A percentile compares a stretch with the other conserved stretches of the same genome.
These are phyloP conservation scores for Wickerhamomyces bisporus DNA, from an alignment of 805 yeast genomes.

Conservation along the genomic window DNA sequence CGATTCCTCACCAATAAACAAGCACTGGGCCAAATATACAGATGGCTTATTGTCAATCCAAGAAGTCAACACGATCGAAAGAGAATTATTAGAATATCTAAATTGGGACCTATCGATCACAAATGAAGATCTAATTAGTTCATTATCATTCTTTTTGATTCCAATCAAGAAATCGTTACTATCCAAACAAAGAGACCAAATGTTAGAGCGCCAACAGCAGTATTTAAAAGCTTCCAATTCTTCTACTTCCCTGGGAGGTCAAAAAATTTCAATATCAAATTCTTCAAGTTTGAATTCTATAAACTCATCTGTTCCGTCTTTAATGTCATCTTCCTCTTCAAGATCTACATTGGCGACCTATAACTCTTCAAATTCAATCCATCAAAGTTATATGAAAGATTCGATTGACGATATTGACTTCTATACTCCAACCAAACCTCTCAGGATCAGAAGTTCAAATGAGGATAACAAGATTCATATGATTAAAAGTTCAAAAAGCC, in stretches of 20 bases:
- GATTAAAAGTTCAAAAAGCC: constrained; percentile 8
- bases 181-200: constrained; percentile 20
- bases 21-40: constrained; percentile 94
- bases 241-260: constrained; percentile 7
- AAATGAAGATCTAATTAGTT: constrained; percentile 62
- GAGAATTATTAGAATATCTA: constrained; percentile 75
- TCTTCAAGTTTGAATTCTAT: constrained; percentile 6
- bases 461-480: constrained; percentile 8
- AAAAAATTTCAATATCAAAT: constrained; percentile 9
- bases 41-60: constrained; percentile 70
- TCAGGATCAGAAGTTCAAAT: constrained; percentile 20
- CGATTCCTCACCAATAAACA: constrained; percentile 92
- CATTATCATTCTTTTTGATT: constrained; percentile 68
- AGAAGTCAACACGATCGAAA: constrained; percentile 88
- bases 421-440: constrained; percentile 13
- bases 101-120: constrained; percentile 80
- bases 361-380: constrained; percentile 14
- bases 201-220: constrained; percentile 21
- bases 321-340: constrained; percentile 37
- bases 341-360: constrained; percentile 29
- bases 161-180: constrained; percentile 52
- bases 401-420: constrained; percentile 6
- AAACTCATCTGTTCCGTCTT: constrained; percentile 32
- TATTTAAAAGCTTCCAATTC: constrained; percentile 15
- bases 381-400: constrained; percentile 2